Conservation (phyloP, 306 rosid genomes). For the Hippophae gyantsensis region DNA sequence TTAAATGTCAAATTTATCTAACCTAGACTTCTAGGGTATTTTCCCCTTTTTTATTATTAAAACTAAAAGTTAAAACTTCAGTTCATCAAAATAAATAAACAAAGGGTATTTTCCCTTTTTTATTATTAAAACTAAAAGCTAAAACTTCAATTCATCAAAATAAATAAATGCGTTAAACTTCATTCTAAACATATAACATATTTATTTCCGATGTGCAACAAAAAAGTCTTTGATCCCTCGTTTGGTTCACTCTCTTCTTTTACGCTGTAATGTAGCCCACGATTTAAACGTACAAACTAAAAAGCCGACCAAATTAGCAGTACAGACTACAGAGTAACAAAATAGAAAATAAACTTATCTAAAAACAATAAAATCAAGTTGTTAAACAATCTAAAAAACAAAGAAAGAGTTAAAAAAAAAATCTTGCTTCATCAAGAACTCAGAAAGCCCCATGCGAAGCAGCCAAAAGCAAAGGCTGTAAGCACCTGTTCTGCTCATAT, state of each 20-base stretch:
- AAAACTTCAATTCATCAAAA: too few species aligned
- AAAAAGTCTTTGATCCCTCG: neutral
- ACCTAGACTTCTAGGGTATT: too few species aligned
- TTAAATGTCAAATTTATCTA: too few species aligned
- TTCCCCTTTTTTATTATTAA: too few species aligned
- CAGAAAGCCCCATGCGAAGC: slow-evolving; percentile 22
- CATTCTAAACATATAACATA: neutral
- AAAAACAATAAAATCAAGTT: slow-evolving; percentile 4
- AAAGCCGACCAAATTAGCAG: slow-evolving; percentile 9
- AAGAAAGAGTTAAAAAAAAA: neutral
- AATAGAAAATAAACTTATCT: neutral
- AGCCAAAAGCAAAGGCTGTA: slow-evolving; percentile 1
- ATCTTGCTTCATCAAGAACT: slow-evolving; percentile 14
- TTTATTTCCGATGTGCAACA: neutral
- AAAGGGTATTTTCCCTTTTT: too few species aligned
- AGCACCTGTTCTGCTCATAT: neutral
- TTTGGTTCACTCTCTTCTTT: slow-evolving; percentile 3
- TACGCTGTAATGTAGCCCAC: slow-evolving; percentile 25
- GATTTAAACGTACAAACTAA: slow-evolving; percentile 7
- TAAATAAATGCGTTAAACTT: too few species aligned
- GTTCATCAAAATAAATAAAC: too few species aligned
- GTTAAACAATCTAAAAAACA: neutral
- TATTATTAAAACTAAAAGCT: too few species aligned
- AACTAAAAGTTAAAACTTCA: too few species aligned
- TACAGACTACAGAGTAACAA: slow-evolving; percentile 9